Evolutionary conservation across 345 rosid species (phyloP).

Genomic region (Hypericum androsaemum): DNA sequence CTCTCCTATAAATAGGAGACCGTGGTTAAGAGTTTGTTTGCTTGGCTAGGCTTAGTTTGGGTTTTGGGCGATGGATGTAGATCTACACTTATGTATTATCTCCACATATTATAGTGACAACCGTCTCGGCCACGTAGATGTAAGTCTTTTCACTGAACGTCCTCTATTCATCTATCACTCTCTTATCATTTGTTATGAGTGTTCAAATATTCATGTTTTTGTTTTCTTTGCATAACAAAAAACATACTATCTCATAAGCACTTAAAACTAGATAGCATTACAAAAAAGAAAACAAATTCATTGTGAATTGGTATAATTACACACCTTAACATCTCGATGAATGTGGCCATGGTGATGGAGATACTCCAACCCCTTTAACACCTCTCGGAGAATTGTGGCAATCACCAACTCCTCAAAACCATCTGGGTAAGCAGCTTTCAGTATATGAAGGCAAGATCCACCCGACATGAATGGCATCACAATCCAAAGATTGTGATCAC

Average conservation of each 20-base stretch:
- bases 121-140: too few relatives aligned
- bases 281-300: not conserved
- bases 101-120: too few relatives aligned
- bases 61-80: too few relatives aligned
- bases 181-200: too few relatives aligned
- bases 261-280: not conserved
- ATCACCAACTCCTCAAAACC: constrained; percentile 92
- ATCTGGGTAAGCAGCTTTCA: constrained; percentile 90
- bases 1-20: too few relatives aligned
- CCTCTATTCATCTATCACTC: too few relatives aligned
- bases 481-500: constrained; percentile 87
- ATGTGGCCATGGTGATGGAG: constrained; percentile 99
- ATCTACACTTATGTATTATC: too few relatives aligned
- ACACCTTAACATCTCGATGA: constrained; percentile 93
- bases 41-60: too few relatives aligned
- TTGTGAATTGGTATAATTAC: constrained; percentile 11
- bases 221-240: not conserved
- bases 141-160: too few relatives aligned
- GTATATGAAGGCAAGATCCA: constrained; percentile 92
- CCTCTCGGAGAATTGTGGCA: constrained; percentile 79
- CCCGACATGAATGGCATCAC: constrained; percentile 99
- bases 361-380: constrained; percentile 83
- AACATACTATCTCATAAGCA: not conserved
- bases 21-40: too few relatives aligned
- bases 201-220: too few relatives aligned